Conservation (phyloP, 2,329 filamentous ascomycete genomes). For the Fusarium sp. region DNA sequence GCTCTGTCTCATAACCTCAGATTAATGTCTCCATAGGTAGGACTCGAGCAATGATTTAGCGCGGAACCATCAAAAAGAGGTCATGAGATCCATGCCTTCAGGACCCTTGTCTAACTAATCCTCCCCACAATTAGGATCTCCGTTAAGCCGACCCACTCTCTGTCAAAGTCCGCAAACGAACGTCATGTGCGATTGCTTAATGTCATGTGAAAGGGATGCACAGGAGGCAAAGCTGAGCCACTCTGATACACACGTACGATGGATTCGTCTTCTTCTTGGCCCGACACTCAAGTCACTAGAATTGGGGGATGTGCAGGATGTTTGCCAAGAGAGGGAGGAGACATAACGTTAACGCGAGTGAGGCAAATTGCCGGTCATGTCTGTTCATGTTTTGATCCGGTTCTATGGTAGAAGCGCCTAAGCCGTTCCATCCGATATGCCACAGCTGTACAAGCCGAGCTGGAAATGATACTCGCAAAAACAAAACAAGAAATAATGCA, state of each 20-base stretch:
- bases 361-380: slow-evolving; percentile 31
- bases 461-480: slow-evolving; percentile 4
- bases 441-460: slow-evolving; percentile 3
- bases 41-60: not conserved
- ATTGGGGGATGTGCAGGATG: slow-evolving; percentile 13
- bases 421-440: slow-evolving; percentile 21
- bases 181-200: slow-evolving; percentile 31
- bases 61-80: not conserved
- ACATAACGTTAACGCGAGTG: slow-evolving; percentile 7
- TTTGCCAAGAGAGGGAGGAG: slow-evolving; percentile 5
- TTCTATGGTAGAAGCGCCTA: slow-evolving; percentile 28
- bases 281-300: not conserved
- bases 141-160: slow-evolving; percentile 23
- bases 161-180: slow-evolving; percentile 11
- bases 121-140: slow-evolving; percentile 22
- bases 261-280: slow-evolving; percentile 4
- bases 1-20: slow-evolving; percentile 13
- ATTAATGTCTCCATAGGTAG: slow-evolving; percentile 10
- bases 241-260: slow-evolving; percentile 15
- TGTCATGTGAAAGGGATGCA: slow-evolving; percentile 37
- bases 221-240: slow-evolving; percentile 27
- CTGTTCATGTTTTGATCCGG: slow-evolving; percentile 28
- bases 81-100: slow-evolving; percentile 20
- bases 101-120: not conserved
- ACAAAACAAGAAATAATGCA: slow-evolving; percentile 26